phyloP scores from a whole-genome alignment of 2,329 filamentous ascomycete species.

The Teratosphaeria pseudoeucalypti region DNA sequence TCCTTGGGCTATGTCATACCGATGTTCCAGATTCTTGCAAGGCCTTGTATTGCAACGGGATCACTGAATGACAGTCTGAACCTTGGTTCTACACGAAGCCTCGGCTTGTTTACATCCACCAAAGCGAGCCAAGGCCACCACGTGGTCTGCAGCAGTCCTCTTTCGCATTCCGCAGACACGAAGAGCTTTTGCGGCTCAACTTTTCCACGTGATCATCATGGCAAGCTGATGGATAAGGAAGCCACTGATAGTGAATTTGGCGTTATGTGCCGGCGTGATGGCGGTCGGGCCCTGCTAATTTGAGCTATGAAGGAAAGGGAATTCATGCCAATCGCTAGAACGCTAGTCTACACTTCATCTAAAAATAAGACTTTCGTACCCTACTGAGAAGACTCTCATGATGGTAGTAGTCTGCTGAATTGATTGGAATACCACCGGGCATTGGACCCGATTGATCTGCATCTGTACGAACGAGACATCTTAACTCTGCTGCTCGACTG shows the following conservation, averaged over 20 bases:
- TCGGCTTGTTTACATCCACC: neutral
- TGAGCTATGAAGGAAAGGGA: neutral
- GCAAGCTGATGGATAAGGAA: neutral
- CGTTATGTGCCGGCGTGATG: neutral
- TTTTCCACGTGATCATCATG: neutral
- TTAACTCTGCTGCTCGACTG: slow-evolving; percentile 5
- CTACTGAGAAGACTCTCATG: neutral
- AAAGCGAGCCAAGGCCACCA: neutral
- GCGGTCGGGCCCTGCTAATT: neutral
- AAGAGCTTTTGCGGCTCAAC: neutral
- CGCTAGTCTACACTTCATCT: neutral
- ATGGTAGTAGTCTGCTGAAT: neutral
- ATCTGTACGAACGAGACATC: neutral
- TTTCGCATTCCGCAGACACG: too few species aligned
- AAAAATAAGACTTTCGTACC: neutral
- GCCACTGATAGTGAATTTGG: neutral
- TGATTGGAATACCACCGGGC: neutral
- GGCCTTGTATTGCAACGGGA: neutral
- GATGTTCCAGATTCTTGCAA: neutral
- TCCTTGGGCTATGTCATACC: neutral
- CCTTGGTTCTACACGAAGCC: neutral
- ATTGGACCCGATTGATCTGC: neutral
- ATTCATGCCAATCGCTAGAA: neutral
- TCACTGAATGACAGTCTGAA: neutral
- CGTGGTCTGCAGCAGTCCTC: neutral